Conservation (phyloP, 2,329 filamentous ascomycete species). For the Stagonosporopsis rhizophila region DNA sequence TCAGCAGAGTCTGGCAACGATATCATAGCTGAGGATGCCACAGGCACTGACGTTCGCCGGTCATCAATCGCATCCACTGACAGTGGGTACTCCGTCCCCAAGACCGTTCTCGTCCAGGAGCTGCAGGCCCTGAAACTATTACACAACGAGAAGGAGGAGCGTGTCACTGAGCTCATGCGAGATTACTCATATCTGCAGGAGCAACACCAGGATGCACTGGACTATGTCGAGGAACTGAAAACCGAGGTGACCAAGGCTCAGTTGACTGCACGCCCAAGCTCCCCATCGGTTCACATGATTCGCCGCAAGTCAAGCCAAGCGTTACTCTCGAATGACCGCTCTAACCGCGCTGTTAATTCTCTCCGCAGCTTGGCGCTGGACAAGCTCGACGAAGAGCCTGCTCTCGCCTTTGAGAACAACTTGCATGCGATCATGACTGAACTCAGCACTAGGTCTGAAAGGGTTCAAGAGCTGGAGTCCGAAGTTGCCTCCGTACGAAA, state of each 20-base stretch:
- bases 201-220: constrained; percentile 80
- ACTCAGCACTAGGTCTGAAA: constrained; percentile 82
- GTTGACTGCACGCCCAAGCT: constrained; percentile 63
- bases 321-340: constrained; percentile 84
- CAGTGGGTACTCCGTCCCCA: constrained; percentile 21
- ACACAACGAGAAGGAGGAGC: constrained; percentile 77
- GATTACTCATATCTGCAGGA: constrained; percentile 85
- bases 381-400: constrained; percentile 80
- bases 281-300: constrained; percentile 76
- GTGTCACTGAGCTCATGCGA: constrained; percentile 73
- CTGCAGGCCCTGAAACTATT: constrained; percentile 74
- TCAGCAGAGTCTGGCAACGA: constrained; percentile 72
- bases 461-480: constrained; percentile 86
- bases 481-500: constrained; percentile 85
- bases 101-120: constrained; percentile 59
- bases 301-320: constrained; percentile 93
- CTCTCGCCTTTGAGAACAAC: constrained; percentile 93
- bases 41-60: constrained; percentile 61
- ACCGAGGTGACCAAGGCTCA: constrained; percentile 82
- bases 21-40: constrained; percentile 39
- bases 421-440: constrained; percentile 93
- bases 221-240: constrained; percentile 90
- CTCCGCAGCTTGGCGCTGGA: constrained; percentile 88
- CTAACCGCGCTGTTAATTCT: constrained; percentile 88
- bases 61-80: constrained; percentile 31